phyloP scores from a whole-genome alignment of 257 asterid species.

The Nicotiana benthamiana region DNA sequence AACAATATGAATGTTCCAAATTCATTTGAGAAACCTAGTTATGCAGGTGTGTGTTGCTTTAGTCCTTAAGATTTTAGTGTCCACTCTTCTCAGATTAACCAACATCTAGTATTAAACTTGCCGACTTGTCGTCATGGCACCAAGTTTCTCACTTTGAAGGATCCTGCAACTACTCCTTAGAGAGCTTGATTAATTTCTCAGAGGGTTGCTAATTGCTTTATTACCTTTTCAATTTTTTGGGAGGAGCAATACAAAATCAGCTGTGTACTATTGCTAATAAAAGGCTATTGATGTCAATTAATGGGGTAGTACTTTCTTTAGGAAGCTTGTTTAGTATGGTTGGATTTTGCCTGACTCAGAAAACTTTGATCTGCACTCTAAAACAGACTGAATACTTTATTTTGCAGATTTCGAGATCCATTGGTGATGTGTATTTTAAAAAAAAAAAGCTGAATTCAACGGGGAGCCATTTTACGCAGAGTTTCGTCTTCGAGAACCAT shows the following conservation, averaged over 20 bases:
- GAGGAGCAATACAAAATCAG: too few species aligned
- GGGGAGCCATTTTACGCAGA: constrained; percentile 70
- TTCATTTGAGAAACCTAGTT: neutral
- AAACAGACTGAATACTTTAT: constrained; percentile 2
- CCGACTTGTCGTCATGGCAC: neutral
- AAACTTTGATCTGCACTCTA: neutral
- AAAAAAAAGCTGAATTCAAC: constrained; percentile 61
- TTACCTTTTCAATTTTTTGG: too few species aligned
- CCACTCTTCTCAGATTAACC: neutral
- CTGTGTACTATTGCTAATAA: too few species aligned
- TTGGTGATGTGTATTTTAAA: constrained; percentile 70
- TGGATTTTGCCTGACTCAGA: neutral
- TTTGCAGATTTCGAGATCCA: constrained; percentile 63
- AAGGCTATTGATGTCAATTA: neutral
- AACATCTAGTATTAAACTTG: neutral
- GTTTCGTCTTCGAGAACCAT: constrained; percentile 59
- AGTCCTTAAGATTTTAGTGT: neutral
- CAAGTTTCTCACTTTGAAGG: neutral
- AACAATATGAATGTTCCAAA: neutral
- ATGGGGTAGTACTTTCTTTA: neutral
- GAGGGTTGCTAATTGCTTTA: neutral
- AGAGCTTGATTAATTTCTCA: neutral
- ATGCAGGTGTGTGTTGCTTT: neutral
- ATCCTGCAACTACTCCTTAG: neutral
- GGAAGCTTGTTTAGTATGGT: neutral